Base-by-base conservation (phyloP, 192 early-diverging fungal genomes). In the Rhizoclosmatium sp. region DNA sequence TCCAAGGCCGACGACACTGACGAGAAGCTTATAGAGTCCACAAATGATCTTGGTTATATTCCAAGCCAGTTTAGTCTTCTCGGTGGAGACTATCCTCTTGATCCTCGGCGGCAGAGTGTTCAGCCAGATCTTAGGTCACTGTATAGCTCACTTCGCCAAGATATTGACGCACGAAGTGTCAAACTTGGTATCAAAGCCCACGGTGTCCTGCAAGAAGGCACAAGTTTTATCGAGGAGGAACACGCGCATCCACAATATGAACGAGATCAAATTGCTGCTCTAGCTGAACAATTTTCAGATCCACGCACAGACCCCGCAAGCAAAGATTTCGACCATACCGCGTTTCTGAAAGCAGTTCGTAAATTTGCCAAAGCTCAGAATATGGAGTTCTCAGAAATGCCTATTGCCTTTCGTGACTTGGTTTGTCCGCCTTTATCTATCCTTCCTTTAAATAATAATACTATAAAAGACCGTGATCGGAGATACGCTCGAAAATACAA, bases 301-400 rank as follows among this genome's bases (percentile, higher is more conserved):
- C 76, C 76, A 4, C 39, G 76, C 16, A 19, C 59, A 9, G 65
- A 78, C 2, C 76, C 76, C 16, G 42, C 9, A 5, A 31, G 23
- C 47, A 21, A 7, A 10, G 16, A 69, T 23, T 78, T 78, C 49
- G 66, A 78, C 10, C 62, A 78, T 23, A n/a, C 47, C 7, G 46
- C 39, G 9, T 54, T 16, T 5, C 4, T 58, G n/a, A 46, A 68
- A 40, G 76, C 47, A 9, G 47, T 78, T 14, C 14, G 65, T 10
- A 3, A 12, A 7, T 78, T 54, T 56, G n/a, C 42, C 0, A 78
- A 51, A 3, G 54, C 64, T 7, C 4, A 61, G 4, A 19, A 42
- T 10, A 68, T 78, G 76, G 76, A 78, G 65, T 78, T 48, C n/a
- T 21, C 62, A 7, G 66, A 78, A 45, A 78, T 78, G 76, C 76